Evolutionary conservation across 345 rosid species (phyloP).

Genomic region (Salix viminalis): DNA sequence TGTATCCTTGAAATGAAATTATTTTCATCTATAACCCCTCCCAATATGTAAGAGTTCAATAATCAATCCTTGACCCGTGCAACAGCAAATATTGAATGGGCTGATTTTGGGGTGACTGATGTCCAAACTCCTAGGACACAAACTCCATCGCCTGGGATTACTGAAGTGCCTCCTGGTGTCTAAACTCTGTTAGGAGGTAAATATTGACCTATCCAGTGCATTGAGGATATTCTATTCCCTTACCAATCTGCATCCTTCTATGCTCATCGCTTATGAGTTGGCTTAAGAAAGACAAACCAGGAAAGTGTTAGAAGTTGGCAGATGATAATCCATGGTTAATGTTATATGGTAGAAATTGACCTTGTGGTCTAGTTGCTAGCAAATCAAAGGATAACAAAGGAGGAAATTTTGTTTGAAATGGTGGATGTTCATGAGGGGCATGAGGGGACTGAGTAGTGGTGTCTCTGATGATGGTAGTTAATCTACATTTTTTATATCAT

Average conservation of each 20-base stretch:
- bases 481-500: not conserved
- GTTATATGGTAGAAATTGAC: not conserved
- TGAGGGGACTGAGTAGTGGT: not conserved
- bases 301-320: not conserved
- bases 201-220: not conserved
- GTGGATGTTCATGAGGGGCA: not conserved
- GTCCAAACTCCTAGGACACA: constrained; percentile 45
- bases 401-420: not conserved
- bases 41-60: not conserved
- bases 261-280: not conserved
- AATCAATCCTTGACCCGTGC: constrained; percentile 44
- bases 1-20: constrained; percentile 57
- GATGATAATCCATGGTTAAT: not conserved
- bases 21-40: not conserved
- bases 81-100: constrained; percentile 66
- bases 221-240: not conserved
- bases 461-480: not conserved
- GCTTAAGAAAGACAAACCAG: not conserved
- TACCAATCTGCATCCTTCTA: not conserved
- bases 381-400: not conserved
- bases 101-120: constrained; percentile 59
- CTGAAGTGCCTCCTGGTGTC: constrained; percentile 35
- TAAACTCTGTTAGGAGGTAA: constrained; percentile 43
- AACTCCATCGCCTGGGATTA: constrained; percentile 42
- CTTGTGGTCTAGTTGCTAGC: not conserved